Base-by-base conservation (phyloP, 164 flowering plant genomes). In the Nymphaea thermarum region DNA sequence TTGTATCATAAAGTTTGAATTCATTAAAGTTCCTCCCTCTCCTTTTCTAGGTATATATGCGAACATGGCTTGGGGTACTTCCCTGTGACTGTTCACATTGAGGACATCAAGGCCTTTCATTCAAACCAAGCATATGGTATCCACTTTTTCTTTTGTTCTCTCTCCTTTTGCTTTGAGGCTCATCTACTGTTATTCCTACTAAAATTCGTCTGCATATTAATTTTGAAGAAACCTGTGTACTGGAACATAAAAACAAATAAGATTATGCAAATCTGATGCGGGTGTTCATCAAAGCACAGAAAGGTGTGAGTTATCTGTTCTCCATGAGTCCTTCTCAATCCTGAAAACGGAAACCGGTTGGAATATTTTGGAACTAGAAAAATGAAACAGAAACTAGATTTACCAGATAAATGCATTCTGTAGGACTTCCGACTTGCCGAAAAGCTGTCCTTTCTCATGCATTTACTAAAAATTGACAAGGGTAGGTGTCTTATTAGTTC, bases 31-130 rank as follows among this genome's bases (percentile, higher is more conserved):
- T 43, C n/a, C 18, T 66, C 17, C 44, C 36, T 25, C 36, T 25
- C 36, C 36, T 25, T 25, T 25, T 25, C 11, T 17, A 66, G 67
- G 42, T 66, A 43, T 66, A 43, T 66, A 4, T 25, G 57, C 17
- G 44, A 43, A 36, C 44, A 66, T 5, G 67, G 36, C 5, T 55
- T 47, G 43, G 67, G 67, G 16, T 44, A 66, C 36, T 66, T 66
- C 42, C 67, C 67, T 66, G 41, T 47, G 43, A 66, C 67, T 15
- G 67, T 66, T 11, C 67, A 44, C 25, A 66, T 66, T 43, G 67
- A 66, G 67, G 67, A 66, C 44, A 41, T 44, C 5, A n/a, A 66
- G 59, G 17, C 55, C 14, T 66, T 66, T 17, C 55, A 44, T 16
- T 18, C 25, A 44, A 43, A 66, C 42, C 43, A 66, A 66, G 67